Evolutionary conservation across 768 basidiomycete species (phyloP).

Genomic region (Tremella yokohamensis): DNA sequence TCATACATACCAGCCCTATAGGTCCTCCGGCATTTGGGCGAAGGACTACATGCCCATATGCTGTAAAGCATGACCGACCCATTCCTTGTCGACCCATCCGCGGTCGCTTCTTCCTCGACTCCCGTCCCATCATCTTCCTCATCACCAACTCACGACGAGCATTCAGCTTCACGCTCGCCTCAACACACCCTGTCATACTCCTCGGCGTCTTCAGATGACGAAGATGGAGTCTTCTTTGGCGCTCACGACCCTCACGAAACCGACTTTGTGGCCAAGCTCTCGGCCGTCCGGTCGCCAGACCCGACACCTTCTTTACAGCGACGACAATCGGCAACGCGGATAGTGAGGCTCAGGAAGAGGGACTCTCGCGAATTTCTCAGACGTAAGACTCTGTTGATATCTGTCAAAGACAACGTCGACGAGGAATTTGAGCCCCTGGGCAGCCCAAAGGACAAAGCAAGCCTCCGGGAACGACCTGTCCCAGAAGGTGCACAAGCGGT

Average conservation of each 20-base stretch:
- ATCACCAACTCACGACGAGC: neutral
- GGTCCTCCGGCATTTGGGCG: too few relatives aligned
- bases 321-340: constrained; percentile 2
- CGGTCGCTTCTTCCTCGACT: neutral
- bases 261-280: constrained; percentile 19
- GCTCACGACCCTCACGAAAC: constrained; percentile 17
- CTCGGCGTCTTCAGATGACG: constrained; percentile 16
- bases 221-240: constrained; percentile 37
- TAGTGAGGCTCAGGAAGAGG: constrained; percentile 22
- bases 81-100: constrained; percentile 1
- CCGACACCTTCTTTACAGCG: constrained; percentile 5
- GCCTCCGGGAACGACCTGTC: too few relatives aligned
- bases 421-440: neutral
- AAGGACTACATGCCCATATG: too few relatives aligned
- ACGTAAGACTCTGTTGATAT: constrained; percentile 29
- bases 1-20: too few relatives aligned
- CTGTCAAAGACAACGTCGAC: constrained; percentile 6
- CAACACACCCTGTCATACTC: neutral
- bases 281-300: constrained; percentile 3
- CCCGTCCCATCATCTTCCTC: neutral
- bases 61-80: neutral
- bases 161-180: neutral
- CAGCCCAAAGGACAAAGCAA: too few relatives aligned
- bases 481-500: neutral
- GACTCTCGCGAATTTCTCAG: constrained; percentile 42